These are phyloP conservation scores for Pleurotus ostreatus DNA, from an alignment of 768 basidiomycete species.

Conservation along the genomic window DNA sequence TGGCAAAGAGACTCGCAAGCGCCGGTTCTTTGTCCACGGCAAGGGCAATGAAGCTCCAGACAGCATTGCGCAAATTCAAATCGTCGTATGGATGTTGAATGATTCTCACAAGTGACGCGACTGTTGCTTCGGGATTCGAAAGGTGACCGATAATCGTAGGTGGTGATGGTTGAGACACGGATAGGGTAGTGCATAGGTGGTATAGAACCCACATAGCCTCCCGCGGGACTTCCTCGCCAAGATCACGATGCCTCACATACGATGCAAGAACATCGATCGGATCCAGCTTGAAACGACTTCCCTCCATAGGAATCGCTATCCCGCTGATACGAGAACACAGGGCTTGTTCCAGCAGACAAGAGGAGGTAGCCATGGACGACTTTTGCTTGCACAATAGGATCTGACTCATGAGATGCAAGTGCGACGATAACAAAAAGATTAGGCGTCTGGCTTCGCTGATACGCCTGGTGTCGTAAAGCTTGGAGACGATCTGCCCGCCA, in stretches of 20 bases:
- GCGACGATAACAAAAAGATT: slow-evolving; percentile 64
- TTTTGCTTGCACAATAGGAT: slow-evolving; percentile 64
- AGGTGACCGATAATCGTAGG: slow-evolving; percentile 78
- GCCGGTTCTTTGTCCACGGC: slow-evolving; percentile 87
- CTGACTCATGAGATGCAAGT: slow-evolving; percentile 56
- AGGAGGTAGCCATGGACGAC: slow-evolving; percentile 34
- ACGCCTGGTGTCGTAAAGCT: slow-evolving; percentile 59
- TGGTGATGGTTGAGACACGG: slow-evolving; percentile 53
- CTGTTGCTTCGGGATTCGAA: slow-evolving; percentile 69
- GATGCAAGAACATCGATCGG: slow-evolving; percentile 72
- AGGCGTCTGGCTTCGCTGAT: slow-evolving; percentile 67
- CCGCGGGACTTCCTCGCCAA: slow-evolving; percentile 56
- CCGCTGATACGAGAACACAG: slow-evolving; percentile 61
- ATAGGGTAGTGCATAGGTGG: slow-evolving; percentile 62
- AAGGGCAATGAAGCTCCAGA: slow-evolving; percentile 82
- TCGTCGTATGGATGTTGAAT: slow-evolving; percentile 81
- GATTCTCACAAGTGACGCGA: slow-evolving; percentile 64
- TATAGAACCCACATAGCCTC: slow-evolving; percentile 67
- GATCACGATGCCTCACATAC: slow-evolving; percentile 62
- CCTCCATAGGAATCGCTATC: slow-evolving; percentile 40
- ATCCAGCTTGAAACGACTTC: slow-evolving; percentile 48
- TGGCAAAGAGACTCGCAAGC: slow-evolving; percentile 72
- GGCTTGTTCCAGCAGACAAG: slow-evolving; percentile 72
- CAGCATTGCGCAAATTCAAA: slow-evolving; percentile 59
- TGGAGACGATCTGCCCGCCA: slow-evolving; percentile 52